Evolutionary conservation across 345 rosid genomes (phyloP), one percentile per base, ranked within the genome.

Genomic region (Eucalyptus rudis): DNA sequence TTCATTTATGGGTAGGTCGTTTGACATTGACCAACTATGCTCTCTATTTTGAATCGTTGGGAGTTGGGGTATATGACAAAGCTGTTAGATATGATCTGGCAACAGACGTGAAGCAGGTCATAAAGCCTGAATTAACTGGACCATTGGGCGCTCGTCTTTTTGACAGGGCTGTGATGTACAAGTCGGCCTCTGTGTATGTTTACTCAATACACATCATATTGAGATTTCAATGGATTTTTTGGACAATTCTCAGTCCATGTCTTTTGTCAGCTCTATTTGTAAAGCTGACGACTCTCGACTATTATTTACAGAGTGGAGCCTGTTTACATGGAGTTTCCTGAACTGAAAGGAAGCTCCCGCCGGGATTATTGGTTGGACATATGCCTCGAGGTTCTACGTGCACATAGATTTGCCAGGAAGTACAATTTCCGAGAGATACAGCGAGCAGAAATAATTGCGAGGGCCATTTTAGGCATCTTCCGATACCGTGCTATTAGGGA

Each of bases 81-180:
- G 93, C 97, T 87, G 95, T 91, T 79, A 93, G 94, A 91, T 97
- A 96, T 92, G 98, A 97, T 93, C 96, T 97, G 87, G 95, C 93
- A 71, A 92, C 86, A 54, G 98, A 96, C 89, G 86, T 91, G 90
- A 95, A 96, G 93, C 99, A 97, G 92, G 97, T 97, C 91, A 91
- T 97, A 88, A 97, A 93, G 92, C 97, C 99, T 83, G 99, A 96
- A 91, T 90, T 96, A 91, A 97, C 99, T 81, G 99, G 98, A 88
- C 99, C 98, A 52, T 88, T 96, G 93, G 99, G 99, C 87, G 98
- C 99, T 93, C 97, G 99, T 87, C 94, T 97, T 86, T 97, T 97
- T 90, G 99, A 97, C 91, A 97, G 96, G 92, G 99, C 99, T 89
- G 96, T 97, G 90, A 95, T 96, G 98, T 97, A 95, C 96, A 96